Evolutionary conservation across 208 protist genomes (phyloP).

Genomic region (Porcisia deanei): DNA sequence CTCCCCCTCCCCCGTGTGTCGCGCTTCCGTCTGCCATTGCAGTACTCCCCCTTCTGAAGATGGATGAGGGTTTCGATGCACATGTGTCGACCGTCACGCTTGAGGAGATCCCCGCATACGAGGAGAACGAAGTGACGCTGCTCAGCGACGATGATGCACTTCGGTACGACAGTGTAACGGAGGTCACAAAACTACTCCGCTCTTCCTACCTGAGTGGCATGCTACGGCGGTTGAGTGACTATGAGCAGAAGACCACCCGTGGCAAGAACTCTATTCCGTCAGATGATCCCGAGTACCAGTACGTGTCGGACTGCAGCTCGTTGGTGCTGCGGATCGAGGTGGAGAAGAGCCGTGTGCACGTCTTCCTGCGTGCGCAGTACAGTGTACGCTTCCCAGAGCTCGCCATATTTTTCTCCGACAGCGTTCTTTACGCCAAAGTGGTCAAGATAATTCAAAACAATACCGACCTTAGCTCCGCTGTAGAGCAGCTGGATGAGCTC

Average conservation of each 20-base stretch:
- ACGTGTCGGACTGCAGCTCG: conserved; percentile 88
- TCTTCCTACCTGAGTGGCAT: conserved; percentile 78
- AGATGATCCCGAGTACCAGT: conserved; percentile 88
- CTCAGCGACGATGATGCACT: conserved; percentile 81
- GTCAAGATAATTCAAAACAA: conserved; percentile 85
- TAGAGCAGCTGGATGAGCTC: conserved; percentile 79
- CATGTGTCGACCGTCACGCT: conserved; percentile 20
- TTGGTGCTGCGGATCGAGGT: conserved; percentile 88
- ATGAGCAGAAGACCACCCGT: conserved; percentile 49
- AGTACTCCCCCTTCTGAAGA: not conserved
- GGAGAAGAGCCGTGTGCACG: conserved; percentile 87
- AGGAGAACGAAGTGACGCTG: conserved; percentile 30
- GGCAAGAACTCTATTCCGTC: conserved; percentile 82
- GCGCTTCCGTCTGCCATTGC: not conserved
- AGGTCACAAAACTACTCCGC: conserved; percentile 79
- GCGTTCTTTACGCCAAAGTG: conserved; percentile 84
- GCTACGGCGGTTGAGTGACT: conserved; percentile 74
- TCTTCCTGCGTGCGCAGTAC: conserved; percentile 90
- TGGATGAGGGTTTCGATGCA: conserved; percentile 75
- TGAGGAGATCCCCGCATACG: conserved; percentile 23
- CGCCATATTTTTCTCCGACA: conserved; percentile 86
- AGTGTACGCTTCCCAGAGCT: conserved; percentile 88
- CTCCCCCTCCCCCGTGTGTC: not conserved
- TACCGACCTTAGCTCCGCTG: conserved; percentile 66
- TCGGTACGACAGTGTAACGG: conserved; percentile 79